Conservation (phyloP, 2,329 filamentous ascomycete genomes). For the Huntiella bhutanensis region DNA sequence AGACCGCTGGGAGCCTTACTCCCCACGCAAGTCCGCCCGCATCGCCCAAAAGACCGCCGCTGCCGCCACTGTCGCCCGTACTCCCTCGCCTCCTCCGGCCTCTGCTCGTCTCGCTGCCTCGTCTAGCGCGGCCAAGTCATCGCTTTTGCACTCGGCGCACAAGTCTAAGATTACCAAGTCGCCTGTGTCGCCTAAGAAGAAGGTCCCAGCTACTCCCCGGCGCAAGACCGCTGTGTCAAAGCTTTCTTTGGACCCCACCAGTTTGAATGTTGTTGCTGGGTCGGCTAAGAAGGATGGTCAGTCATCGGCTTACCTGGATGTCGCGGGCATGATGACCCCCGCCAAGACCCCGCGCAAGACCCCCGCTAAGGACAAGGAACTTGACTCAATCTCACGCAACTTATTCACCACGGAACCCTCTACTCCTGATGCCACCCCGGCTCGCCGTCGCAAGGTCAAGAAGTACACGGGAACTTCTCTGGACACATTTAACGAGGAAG, state of each 20-base stretch:
- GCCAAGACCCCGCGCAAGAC: conserved; percentile 58
- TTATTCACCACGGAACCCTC: conserved; percentile 36
- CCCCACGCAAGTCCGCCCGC: conserved; percentile 49
- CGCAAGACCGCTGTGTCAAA: conserved; percentile 7
- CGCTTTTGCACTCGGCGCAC: neutral
- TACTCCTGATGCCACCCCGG: conserved; percentile 38
- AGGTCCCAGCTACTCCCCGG: conserved; percentile 21
- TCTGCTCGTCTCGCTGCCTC: conserved; percentile 13
- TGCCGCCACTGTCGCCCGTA: conserved; percentile 23
- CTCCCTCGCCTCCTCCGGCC: conserved; percentile 30
- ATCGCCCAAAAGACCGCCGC: conserved; percentile 33
- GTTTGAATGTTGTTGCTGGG: conserved; percentile 21
- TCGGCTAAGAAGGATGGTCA: conserved; percentile 16
- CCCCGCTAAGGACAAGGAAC: conserved; percentile 29
- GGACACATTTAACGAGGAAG: conserved; percentile 32
- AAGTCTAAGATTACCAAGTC: conserved; percentile 10
- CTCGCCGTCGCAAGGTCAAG: conserved; percentile 38
- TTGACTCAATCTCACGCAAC: conserved; percentile 38
- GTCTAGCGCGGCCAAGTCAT: neutral
- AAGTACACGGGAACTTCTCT: conserved; percentile 36
- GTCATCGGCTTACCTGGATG: conserved; percentile 21
- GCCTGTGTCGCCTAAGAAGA: conserved; percentile 14
- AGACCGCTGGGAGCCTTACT: conserved; percentile 55
- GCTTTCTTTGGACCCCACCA: conserved; percentile 25
- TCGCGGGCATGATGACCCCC: conserved; percentile 51